phyloP scores from a whole-genome alignment of 23 red algal species.

The Agarophyton chilense region DNA sequence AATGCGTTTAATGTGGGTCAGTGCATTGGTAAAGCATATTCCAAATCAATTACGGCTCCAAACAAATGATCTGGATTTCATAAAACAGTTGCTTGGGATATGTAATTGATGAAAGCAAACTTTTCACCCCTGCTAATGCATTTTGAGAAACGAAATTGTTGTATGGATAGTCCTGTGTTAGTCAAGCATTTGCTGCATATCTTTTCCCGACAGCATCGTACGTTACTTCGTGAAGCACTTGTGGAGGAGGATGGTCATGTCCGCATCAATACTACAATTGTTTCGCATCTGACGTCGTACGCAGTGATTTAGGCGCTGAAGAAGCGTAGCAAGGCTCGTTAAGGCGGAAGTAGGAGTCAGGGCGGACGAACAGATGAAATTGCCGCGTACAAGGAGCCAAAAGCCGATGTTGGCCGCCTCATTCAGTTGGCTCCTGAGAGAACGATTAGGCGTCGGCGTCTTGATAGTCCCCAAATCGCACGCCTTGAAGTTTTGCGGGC shows the following conservation, averaged over 20 bases:
- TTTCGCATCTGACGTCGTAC: slow-evolving; percentile 24
- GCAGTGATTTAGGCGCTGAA: not conserved
- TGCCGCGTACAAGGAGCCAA: not conserved
- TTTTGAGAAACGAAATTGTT: not conserved
- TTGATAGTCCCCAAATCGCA: not conserved
- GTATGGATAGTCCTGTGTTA: not conserved
- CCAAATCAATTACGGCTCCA: not conserved
- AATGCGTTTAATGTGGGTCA: slow-evolving; percentile 32
- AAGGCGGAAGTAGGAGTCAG: no score
- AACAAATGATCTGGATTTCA: slow-evolving; percentile 17
- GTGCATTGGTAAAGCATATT: not conserved
- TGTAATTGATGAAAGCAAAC: not conserved
- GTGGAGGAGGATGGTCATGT: not conserved
- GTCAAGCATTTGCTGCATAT: not conserved
- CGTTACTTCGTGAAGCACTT: not conserved
- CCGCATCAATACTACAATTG: not conserved
- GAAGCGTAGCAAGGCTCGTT: not conserved
- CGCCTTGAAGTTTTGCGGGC: not conserved
- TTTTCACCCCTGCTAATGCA: not conserved
- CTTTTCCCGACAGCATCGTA: not conserved
- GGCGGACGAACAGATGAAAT: no score
- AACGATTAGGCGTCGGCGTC: not conserved
- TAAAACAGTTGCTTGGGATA: not conserved
- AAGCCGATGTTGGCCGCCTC: not conserved
- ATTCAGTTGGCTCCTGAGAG: not conserved